Conservation (phyloP, 1,284 basidiomycete genomes). For the Rhodotorula sp. region DNA sequence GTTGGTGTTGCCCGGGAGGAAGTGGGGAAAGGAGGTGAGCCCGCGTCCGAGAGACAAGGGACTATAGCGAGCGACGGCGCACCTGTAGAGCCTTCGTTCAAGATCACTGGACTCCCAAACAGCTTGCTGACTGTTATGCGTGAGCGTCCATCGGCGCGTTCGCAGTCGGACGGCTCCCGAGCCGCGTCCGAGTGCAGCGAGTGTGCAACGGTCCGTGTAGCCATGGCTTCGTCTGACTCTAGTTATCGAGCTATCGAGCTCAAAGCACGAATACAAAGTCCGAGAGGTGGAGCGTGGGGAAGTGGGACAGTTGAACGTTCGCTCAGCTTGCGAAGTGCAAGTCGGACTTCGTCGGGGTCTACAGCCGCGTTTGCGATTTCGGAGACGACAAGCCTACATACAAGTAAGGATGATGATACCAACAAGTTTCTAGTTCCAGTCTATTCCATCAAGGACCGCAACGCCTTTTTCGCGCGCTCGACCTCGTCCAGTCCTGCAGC, state of each 20-base stretch:
- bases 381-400: no score
- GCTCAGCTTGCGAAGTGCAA: no score
- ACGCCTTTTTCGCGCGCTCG: conserved; percentile 18
- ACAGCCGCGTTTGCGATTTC: no score
- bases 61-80: not conserved
- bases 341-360: no score
- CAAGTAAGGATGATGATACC: not conserved
- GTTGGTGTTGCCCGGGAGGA: not conserved
- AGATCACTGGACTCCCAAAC: conserved; percentile 1
- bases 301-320: no score
- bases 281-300: no score
- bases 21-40: not conserved
- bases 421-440: not conserved
- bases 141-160: not conserved
- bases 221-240: no score
- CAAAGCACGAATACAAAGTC: no score
- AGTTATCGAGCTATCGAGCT: no score
- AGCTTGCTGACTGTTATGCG: not conserved
- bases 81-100: conserved; percentile 35
- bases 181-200: no score
- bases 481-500: conserved; percentile 21
- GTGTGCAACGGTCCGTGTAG: no score
- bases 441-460: conserved; percentile 4
- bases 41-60: not conserved
- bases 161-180: not conserved